Percentiles rank a stretch among this genome's conserved stretches.
Evolutionary conservation across 164 flowering plant genomes (phyloP).

Genomic region (Vitis labrusca): DNA sequence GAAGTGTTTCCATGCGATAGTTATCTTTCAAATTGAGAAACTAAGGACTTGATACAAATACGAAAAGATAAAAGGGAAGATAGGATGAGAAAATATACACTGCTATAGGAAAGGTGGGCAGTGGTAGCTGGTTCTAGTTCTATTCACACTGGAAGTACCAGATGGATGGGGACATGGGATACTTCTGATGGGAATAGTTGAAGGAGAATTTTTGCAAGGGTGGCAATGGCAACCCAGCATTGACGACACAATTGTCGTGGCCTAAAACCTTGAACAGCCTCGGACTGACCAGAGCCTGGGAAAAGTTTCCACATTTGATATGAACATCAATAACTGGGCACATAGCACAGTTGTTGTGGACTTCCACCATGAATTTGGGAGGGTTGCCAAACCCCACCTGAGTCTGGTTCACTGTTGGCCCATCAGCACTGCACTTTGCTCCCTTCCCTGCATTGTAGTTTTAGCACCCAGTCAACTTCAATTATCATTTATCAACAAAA

Average conservation of each 20-base stretch:
- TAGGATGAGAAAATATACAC: neutral
- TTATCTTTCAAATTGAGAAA: too few relatives aligned
- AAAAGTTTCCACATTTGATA: constrained; percentile 42
- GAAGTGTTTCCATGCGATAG: too few relatives aligned
- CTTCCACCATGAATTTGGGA: constrained; percentile 39
- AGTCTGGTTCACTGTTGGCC: constrained; percentile 40
- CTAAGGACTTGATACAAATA: neutral
- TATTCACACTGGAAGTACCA: constrained; percentile 54
- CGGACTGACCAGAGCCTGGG: constrained; percentile 44
- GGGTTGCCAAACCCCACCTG: constrained; percentile 36
- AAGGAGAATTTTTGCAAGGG: constrained; percentile 46
- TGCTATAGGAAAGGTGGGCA: neutral
- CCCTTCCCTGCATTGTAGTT: constrained; percentile 27
- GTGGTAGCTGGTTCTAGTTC: constrained; percentile 1
- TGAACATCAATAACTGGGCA: constrained; percentile 55
- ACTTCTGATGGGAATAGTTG: constrained; percentile 43
- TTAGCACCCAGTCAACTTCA: neutral
- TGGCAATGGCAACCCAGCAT: constrained; percentile 43
- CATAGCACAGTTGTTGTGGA: constrained; percentile 47
- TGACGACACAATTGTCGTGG: constrained; percentile 42
- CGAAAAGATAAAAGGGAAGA: neutral
- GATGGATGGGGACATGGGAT: constrained; percentile 22
- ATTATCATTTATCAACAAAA: neutral
- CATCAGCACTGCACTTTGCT: constrained; percentile 24
- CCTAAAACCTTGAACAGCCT: constrained; percentile 38